Percentiles rank a stretch among this genome's conserved stretches.
Evolutionary conservation across 148 eudicot species (phyloP).

Genomic region (Cornus suecica): DNA sequence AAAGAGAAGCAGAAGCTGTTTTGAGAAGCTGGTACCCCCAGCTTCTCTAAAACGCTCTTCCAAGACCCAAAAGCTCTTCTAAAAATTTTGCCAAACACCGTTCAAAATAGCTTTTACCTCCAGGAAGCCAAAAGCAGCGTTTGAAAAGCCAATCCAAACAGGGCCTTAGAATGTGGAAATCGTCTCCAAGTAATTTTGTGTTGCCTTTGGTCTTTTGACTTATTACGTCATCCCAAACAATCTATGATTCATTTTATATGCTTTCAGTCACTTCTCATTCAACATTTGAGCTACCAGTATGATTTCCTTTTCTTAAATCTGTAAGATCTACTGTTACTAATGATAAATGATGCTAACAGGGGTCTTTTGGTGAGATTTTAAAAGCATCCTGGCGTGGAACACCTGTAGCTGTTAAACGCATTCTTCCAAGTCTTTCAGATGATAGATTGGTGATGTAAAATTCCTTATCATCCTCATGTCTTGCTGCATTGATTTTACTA

Average conservation of each 20-base stretch:
- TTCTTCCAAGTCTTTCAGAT: conserved; percentile 93
- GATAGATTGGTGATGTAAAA: conserved; percentile 96
- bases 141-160: no score
- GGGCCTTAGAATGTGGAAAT: background rate
- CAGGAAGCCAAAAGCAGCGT: no score
- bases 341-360: conserved; percentile 45
- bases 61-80: no score
- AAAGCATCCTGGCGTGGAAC: conserved; percentile 98
- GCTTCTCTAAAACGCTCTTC: no score
- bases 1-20: no score
- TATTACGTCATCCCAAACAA: background rate
- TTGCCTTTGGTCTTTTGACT: background rate
- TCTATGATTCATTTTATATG: background rate
- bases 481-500: background rate
- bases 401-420: conserved; percentile 98
- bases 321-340: conserved; percentile 15
- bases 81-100: no score
- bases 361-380: conserved; percentile 97
- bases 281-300: background rate
- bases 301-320: background rate
- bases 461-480: conserved; percentile 3
- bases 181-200: background rate
- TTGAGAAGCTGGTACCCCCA: no score
- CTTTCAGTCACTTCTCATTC: background rate
- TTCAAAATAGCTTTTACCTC: no score